A percentile compares a stretch with the other conserved stretches of the same genome.
phyloP scores from a whole-genome alignment of 108 stramenopile species.

The Cyclotella sp. region DNA sequence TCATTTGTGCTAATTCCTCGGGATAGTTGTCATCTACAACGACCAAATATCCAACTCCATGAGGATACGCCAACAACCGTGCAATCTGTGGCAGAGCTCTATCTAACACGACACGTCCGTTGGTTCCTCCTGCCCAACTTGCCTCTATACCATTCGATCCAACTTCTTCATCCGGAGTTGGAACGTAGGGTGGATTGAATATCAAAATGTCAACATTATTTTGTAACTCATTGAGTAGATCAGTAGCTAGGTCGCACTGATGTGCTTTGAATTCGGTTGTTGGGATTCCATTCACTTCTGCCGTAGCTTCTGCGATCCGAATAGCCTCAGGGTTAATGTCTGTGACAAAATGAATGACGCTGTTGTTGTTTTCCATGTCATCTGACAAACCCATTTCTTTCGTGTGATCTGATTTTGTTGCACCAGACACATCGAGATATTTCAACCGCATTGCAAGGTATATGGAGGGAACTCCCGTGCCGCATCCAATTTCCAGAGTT shows the following conservation, averaged over 20 bases:
- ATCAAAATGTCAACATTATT: constrained; percentile 74
- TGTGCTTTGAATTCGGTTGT: constrained; percentile 44
- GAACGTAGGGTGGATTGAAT: constrained; percentile 96
- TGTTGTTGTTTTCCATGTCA: background rate
- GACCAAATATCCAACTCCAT: constrained; percentile 85
- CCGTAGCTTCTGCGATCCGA: constrained; percentile 65
- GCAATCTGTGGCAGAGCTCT: constrained; percentile 84
- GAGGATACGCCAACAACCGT: constrained; percentile 57
- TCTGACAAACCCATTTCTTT: background rate
- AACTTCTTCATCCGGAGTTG: constrained; percentile 89
- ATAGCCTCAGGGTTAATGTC: constrained; percentile 86
- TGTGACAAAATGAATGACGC: constrained; percentile 54
- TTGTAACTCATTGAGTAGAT: constrained; percentile 47
- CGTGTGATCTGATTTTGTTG: constrained; percentile 1
- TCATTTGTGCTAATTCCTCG: constrained; percentile 54
- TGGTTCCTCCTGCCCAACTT: constrained; percentile 89
- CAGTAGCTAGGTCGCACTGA: constrained; percentile 75
- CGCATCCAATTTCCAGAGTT: constrained; percentile 87
- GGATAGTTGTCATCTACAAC: constrained; percentile 91
- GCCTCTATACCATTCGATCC: constrained; percentile 83
- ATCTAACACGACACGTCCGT: constrained; percentile 85
- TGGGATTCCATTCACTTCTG: constrained; percentile 59
- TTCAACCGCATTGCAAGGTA: constrained; percentile 62
- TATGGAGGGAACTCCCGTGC: constrained; percentile 75
- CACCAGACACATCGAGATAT: constrained; percentile 1